Evolutionary conservation across 2,329 filamentous ascomycete genomes (phyloP).

Genomic region (Setomelanomma holmii): DNA sequence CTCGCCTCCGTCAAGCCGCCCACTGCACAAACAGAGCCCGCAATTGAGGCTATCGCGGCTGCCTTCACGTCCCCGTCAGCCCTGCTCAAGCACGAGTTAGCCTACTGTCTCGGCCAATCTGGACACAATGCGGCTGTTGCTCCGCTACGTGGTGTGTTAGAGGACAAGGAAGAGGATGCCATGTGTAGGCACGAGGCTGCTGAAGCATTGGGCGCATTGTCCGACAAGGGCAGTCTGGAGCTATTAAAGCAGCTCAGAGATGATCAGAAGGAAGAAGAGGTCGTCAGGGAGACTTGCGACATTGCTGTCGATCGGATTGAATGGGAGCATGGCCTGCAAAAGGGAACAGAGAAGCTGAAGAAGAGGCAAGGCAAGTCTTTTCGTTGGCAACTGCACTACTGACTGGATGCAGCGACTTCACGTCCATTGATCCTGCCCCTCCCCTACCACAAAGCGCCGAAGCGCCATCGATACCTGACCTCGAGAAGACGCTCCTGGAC

Average conservation of each 20-base stretch:
- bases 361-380: constrained; percentile 67
- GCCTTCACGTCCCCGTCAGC: constrained; percentile 85
- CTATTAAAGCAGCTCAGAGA: constrained; percentile 78
- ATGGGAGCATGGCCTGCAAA: constrained; percentile 76
- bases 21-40: constrained; percentile 65
- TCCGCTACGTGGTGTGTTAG: constrained; percentile 75
- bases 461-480: constrained; percentile 71
- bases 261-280: constrained; percentile 75
- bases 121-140: constrained; percentile 76
- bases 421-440: constrained; percentile 93
- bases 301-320: constrained; percentile 93
- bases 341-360: constrained; percentile 74
- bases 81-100: constrained; percentile 93
- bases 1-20: constrained; percentile 73
- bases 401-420: constrained; percentile 75
- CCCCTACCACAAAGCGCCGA: constrained; percentile 75
- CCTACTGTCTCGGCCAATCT: constrained; percentile 95
- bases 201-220: constrained; percentile 89
- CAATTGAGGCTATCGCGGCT: constrained; percentile 83
- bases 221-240: constrained; percentile 74
- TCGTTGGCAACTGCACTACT: constrained; percentile 6
- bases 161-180: constrained; percentile 80
- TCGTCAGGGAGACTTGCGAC: constrained; percentile 94
- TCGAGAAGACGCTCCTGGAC: constrained; percentile 81
- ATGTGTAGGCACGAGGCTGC: constrained; percentile 98